These are phyloP conservation scores for Geranium incanum DNA, from an alignment of 441 rosid genomes.

Conservation along the genomic window DNA sequence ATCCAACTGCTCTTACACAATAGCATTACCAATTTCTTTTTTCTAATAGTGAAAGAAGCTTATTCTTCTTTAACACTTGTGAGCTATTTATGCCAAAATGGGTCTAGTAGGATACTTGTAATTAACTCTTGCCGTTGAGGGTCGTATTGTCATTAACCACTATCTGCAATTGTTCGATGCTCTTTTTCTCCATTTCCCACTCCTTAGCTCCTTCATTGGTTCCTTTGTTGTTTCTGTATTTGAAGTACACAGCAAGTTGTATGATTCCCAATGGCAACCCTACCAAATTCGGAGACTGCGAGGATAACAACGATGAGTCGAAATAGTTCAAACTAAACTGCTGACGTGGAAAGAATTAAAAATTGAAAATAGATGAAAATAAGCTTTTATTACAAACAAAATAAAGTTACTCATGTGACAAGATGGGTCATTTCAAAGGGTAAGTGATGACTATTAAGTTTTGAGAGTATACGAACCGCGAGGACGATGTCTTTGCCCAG, in stretches of 20 bases:
- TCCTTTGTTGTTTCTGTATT: constrained; percentile 40
- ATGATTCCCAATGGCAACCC: constrained; percentile 61
- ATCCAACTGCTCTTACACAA: too few relatives aligned
- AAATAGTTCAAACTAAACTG: not conserved
- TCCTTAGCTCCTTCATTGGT: constrained; percentile 32
- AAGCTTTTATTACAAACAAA: too few relatives aligned
- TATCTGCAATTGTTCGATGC: constrained; percentile 30
- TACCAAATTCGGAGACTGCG: constrained; percentile 67
- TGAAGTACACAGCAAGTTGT: constrained; percentile 59
- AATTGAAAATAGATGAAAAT: too few relatives aligned
- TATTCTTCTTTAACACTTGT: too few relatives aligned
- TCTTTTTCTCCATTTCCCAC: constrained; percentile 39
- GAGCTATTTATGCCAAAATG: too few relatives aligned
- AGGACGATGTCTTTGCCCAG: constrained; percentile 62
- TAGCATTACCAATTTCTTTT: too few relatives aligned
- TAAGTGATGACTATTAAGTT: too few relatives aligned
- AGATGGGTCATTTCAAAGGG: too few relatives aligned
- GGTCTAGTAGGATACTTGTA: too few relatives aligned
- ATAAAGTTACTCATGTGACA: too few relatives aligned
- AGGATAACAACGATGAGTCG: not conserved
- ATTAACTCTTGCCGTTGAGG: constrained; percentile 17
- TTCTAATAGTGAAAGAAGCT: too few relatives aligned
- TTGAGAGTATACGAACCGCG: constrained; percentile 39
- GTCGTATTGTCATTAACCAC: constrained; percentile 5
- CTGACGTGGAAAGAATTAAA: too few relatives aligned